Evolutionary conservation across 805 yeast species (phyloP), one percentile per base, ranked within the genome.

Genomic region (Candida koratica): DNA sequence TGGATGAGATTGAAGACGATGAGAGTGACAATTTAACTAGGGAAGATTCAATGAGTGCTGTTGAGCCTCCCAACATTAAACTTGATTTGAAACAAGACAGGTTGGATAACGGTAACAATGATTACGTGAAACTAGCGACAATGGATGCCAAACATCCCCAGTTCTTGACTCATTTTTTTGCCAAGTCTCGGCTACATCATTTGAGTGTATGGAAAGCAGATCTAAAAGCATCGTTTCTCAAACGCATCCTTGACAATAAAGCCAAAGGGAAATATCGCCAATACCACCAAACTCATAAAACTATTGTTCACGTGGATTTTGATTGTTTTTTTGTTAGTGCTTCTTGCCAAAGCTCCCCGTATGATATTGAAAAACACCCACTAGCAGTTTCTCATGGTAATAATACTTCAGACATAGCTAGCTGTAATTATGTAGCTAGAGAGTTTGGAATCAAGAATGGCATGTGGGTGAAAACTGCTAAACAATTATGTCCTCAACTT

Each of bases 241-340:
- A 66, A 3, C 58, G 58, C 32, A 76, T 82, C 10, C 46, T 75
- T 1, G 50, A 48, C 6, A 24, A 5, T 9, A 32, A 34, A 8
- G n/a, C 12, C n/a, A 10, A 25, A 18, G 14, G 23, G 17, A 25
- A 19, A 3, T 7, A 11, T 6, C 17, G 6, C 19, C 25, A 32
- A 17, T 49, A 48, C 22, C 28, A 33, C 17, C 50, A 8, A 10
- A 20, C 10, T 20, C 23, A 8, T 14, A 25, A 49, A 22, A 53
- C 71, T 1, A 73, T 89, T 7, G 53, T 89, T 37, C 97, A 90
- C 55, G 70, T 90, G 22, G 98, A 90, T 55, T 90, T 88, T 56
- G 98, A 90, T 56, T 87, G 95, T 45, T 90, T 93, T 51, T 90
- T 90, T 60, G 97, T 89, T 2, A 73, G 94, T 0, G 96, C 83